A percentile compares a stretch with the other conserved stretches of the same genome.
phyloP scores from a whole-genome alignment of 2,329 filamentous ascomycete genomes.

The Thelonectria olida region DNA sequence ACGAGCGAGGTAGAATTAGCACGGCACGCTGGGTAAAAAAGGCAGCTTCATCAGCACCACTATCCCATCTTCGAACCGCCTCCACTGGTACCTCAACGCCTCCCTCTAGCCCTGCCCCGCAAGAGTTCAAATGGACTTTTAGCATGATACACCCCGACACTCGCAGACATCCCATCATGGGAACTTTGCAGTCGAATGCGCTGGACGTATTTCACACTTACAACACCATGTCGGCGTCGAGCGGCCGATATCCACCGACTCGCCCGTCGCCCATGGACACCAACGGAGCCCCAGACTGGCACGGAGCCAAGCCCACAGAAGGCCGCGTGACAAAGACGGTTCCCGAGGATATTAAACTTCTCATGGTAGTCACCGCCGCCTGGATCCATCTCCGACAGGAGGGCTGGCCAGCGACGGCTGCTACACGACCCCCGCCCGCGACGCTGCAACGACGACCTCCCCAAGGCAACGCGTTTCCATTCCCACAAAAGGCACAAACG shows the following conservation, averaged over 20 bases:
- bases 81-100: conserved; percentile 32
- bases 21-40: conserved; percentile 77
- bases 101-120: conserved; percentile 36
- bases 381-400: conserved; percentile 50
- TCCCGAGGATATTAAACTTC: conserved; percentile 44
- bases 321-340: conserved; percentile 44
- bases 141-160: conserved; percentile 77
- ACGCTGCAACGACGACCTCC: conserved; percentile 38
- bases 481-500: conserved; percentile 30
- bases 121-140: conserved; percentile 74
- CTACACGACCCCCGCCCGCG: conserved; percentile 40
- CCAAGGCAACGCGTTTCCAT: conserved; percentile 28
- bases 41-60: conserved; percentile 32
- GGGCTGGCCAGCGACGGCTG: conserved; percentile 46
- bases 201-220: conserved; percentile 78
- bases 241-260: conserved; percentile 58
- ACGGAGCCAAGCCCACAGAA: conserved; percentile 36
- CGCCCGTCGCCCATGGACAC: conserved; percentile 44
- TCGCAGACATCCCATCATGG: conserved; percentile 79
- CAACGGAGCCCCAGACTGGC: conserved; percentile 31
- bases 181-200: conserved; percentile 68
- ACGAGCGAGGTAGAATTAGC: conserved; percentile 64
- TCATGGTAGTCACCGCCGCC: conserved; percentile 51
- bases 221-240: conserved; percentile 62
- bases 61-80: conserved; percentile 21